Base-by-base conservation (phyloP, 2,329 filamentous ascomycete genomes). In the Penicillium sclerotigenum region DNA sequence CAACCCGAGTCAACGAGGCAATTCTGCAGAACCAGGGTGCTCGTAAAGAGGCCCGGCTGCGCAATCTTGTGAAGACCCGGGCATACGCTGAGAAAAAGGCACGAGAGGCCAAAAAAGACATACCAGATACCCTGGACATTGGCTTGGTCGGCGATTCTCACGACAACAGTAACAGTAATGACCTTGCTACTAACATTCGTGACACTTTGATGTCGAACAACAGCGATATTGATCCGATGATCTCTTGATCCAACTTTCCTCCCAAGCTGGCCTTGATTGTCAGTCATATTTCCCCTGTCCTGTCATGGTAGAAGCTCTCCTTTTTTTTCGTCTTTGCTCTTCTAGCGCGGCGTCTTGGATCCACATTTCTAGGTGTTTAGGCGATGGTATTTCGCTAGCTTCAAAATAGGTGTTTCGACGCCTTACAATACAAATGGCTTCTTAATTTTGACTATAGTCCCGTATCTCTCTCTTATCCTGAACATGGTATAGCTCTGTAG, bases 1-100 rank as follows among this genome's bases (percentile, higher is more conserved):
- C 94, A 5, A 87, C 87, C 59, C 83, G 83, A 64, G 94, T 99
- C 52, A 99, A 99, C 70, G 87, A 91, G 73, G 90, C 91, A 11
- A 91, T 99, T 51, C 77, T 97, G 26, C 80, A 83, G 54, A 86
- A 83, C 48, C 87, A 92, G 69, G 87, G 87, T 22, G 80, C 86
- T 63, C 82, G 86, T 59, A 84, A 87, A 59, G 90, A 96, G 72
- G 88, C 92, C 13, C 88, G 90, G 26, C 90, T 99, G 61, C 83
- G 89, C 54, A 85, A 89, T 61, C 80, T 99, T 3, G 86, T 96
- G 38, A 87, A 87, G 67, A 82, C 96, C 69, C 84, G 93, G 54
- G 86, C 87, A 0, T 99, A 93, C 91, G 87, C 90, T 10, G 93
- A 97, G 73, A 68, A 75, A 40, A 77, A 78, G 59, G 78, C 77